Conservation (phyloP, 192 early-diverging fungal species). For the Chytriomyces confervae region DNA sequence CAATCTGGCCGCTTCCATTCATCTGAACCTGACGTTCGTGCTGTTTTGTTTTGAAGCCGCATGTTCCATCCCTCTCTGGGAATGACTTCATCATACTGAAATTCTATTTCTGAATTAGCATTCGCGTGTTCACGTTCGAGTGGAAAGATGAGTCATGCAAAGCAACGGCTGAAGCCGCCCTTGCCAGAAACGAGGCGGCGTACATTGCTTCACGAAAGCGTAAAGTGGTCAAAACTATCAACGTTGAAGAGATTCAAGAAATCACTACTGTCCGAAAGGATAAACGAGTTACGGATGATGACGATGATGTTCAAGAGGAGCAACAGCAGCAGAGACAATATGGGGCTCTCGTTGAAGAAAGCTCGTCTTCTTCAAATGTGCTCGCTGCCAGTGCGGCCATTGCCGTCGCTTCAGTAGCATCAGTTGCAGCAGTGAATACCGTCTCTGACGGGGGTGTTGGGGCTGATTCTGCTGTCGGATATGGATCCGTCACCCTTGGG, state of each 20-base stretch:
- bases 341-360: background rate
- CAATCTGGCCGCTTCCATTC: slow-evolving; percentile 7
- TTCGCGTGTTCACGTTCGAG: slow-evolving; percentile 9
- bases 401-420: background rate
- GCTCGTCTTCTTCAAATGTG: background rate
- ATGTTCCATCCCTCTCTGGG: background rate
- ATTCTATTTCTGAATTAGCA: background rate
- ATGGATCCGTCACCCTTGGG: background rate
- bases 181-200: slow-evolving; percentile 1
- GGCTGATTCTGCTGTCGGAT: too few relatives aligned
- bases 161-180: background rate
- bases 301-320: background rate
- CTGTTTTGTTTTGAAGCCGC: background rate
- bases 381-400: background rate
- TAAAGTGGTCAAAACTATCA: background rate
- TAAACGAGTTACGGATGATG: background rate
- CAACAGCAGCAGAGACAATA: background rate
- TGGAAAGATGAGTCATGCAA: background rate
- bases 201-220: slow-evolving; percentile 17
- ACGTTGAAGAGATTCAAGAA: slow-evolving; percentile 15
- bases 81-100: background rate
- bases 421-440: background rate
- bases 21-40: background rate
- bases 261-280: slow-evolving; percentile 1
- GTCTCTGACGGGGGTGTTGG: background rate